Percentiles rank a stretch among this genome's conserved stretches.
phyloP scores from a whole-genome alignment of 768 basidiomycete genomes.

The Leccinellum rugosiceps region DNA sequence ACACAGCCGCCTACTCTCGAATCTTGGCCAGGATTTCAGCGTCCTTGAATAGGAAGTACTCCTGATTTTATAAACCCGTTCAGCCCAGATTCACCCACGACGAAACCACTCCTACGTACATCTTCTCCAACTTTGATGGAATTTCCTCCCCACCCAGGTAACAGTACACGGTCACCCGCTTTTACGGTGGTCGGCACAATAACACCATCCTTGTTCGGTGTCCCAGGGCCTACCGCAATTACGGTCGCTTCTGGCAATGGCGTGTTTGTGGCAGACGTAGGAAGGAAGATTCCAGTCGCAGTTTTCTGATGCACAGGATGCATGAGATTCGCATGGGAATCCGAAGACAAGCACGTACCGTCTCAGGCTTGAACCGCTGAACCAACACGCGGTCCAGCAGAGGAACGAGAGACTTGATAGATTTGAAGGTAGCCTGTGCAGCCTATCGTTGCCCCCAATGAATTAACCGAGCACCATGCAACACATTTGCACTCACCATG shows the following conservation, averaged over 20 bases:
- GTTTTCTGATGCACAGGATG: conserved; percentile 69
- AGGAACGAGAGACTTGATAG: conserved; percentile 86
- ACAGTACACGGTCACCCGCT: conserved; percentile 87
- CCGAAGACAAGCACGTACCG: conserved; percentile 50
- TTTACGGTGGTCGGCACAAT: conserved; percentile 74
- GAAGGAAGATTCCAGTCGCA: conserved; percentile 92
- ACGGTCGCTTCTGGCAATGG: conserved; percentile 98
- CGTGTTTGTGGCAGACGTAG: conserved; percentile 77
- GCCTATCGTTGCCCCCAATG: conserved; percentile 43
- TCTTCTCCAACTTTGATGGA: conserved; percentile 96
- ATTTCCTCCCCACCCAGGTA: conserved; percentile 97
- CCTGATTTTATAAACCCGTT: conserved; percentile 44
- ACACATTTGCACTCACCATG: conserved; percentile 26
- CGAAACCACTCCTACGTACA: conserved; percentile 44
- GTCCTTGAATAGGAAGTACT: conserved; percentile 94
- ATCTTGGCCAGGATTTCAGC: conserved; percentile 95
- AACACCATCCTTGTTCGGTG: conserved; percentile 81
- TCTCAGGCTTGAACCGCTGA: conserved; percentile 95
- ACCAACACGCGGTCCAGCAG: conserved; percentile 96
- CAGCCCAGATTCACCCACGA: conserved; percentile 1
- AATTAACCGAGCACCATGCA: conserved; percentile 1
- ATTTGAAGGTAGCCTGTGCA: conserved; percentile 91
- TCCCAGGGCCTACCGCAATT: conserved; percentile 92
- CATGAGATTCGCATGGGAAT: neutral
- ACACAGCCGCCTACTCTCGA: conserved; percentile 60